These are phyloP conservation scores for Fusarium coicis DNA, from an alignment of 2,329 filamentous ascomycete genomes.

Conservation along the genomic window DNA sequence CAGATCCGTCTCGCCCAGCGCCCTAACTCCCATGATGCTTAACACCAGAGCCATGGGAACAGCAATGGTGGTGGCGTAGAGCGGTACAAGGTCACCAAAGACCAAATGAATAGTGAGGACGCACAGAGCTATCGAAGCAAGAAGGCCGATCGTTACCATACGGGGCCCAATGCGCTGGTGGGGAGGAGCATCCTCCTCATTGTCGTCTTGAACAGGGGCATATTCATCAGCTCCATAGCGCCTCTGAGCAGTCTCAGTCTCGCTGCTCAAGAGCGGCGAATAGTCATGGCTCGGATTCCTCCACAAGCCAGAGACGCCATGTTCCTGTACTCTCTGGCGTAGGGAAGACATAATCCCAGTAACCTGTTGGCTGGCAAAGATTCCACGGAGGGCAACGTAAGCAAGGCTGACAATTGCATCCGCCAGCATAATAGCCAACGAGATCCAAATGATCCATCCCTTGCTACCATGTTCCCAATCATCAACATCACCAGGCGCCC, in stretches of 20 bases:
- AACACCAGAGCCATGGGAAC: slow-evolving; percentile 85
- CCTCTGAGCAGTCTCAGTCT: slow-evolving; percentile 5
- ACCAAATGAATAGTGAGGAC: slow-evolving; percentile 82
- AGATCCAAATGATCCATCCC: slow-evolving; percentile 98
- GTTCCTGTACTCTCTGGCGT: slow-evolving; percentile 27
- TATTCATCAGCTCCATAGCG: slow-evolving; percentile 17
- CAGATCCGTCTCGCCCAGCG: slow-evolving; percentile 85
- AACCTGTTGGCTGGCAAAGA: slow-evolving; percentile 47
- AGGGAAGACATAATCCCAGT: neutral
- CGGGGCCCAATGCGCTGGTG: slow-evolving; percentile 82
- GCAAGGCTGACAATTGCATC: slow-evolving; percentile 90
- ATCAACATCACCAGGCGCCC: slow-evolving; percentile 87
- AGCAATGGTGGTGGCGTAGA: slow-evolving; percentile 79
- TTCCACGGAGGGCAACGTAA: slow-evolving; percentile 76
- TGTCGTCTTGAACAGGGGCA: slow-evolving; percentile 50
- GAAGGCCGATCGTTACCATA: slow-evolving; percentile 78
- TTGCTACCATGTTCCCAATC: slow-evolving; percentile 96
- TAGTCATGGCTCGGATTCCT: slow-evolving; percentile 37
- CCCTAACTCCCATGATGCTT: slow-evolving; percentile 78
- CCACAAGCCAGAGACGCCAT: slow-evolving; percentile 38
- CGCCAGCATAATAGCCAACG: slow-evolving; percentile 94
- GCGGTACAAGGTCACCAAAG: slow-evolving; percentile 84
- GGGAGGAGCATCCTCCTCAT: slow-evolving; percentile 81
- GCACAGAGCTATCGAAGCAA: slow-evolving; percentile 82
- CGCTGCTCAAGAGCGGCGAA: slow-evolving; percentile 30